Conservation (phyloP, 2,329 filamentous ascomycete genomes). For the Metarhizium album region DNA sequence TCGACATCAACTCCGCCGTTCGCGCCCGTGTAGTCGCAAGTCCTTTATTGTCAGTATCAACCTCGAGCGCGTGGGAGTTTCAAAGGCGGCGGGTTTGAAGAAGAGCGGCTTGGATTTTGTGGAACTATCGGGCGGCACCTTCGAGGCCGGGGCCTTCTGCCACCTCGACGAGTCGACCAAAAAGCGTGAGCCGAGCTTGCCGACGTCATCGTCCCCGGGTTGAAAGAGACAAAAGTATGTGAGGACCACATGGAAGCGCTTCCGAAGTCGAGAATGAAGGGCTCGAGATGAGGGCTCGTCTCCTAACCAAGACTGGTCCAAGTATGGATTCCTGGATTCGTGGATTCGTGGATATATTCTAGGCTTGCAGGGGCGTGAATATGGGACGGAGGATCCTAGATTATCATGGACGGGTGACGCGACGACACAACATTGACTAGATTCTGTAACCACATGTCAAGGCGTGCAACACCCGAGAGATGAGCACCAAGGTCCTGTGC, state of each 20-base stretch:
- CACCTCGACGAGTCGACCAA: slow-evolving; percentile 43
- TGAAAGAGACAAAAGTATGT: slow-evolving; percentile 43
- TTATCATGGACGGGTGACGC: neutral
- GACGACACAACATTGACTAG: no score
- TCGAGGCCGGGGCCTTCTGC: slow-evolving; percentile 39
- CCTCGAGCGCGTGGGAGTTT: slow-evolving; percentile 46
- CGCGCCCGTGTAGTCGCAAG: slow-evolving; percentile 18
- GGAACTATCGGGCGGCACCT: slow-evolving; percentile 50
- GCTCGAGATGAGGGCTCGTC: slow-evolving; percentile 3
- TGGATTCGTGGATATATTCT: no score
- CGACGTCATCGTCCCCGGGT: slow-evolving; percentile 33
- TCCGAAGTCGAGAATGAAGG: neutral
- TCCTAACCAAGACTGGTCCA: neutral
- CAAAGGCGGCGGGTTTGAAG: slow-evolving; percentile 42
- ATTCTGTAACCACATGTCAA: no score
- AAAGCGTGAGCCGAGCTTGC: slow-evolving; percentile 49
- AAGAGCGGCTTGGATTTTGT: slow-evolving; percentile 44
- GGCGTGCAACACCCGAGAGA: no score
- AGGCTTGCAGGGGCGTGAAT: neutral
- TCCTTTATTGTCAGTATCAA: slow-evolving; percentile 41
- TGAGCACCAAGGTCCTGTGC: no score
- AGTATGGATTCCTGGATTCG: slow-evolving; percentile 1
- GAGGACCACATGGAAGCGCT: slow-evolving; percentile 1
- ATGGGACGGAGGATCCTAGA: neutral
- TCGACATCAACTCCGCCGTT: slow-evolving; percentile 30